Conservation (phyloP, 2,329 filamentous ascomycete species). For the Immersiporthe knoxdaviesiana region DNA sequence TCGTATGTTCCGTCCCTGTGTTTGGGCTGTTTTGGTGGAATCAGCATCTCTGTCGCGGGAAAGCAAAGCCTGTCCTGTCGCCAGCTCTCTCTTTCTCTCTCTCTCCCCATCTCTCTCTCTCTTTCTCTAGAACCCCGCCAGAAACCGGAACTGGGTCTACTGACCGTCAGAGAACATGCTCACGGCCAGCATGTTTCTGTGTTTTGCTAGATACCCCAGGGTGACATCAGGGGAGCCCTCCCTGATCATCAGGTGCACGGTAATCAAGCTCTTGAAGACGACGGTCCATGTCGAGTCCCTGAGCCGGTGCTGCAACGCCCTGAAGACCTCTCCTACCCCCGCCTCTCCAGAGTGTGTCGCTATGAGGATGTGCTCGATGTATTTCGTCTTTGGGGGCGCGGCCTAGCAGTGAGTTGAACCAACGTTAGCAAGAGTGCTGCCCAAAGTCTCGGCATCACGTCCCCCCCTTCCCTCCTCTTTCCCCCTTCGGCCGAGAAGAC, state of each 20-base stretch:
- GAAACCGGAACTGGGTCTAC: constrained; percentile 39
- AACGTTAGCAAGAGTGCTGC: constrained; percentile 31
- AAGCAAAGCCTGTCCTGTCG: background rate
- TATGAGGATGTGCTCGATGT: constrained; percentile 96
- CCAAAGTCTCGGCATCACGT: background rate
- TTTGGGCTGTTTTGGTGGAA: constrained; percentile 67
- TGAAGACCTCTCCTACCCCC: constrained; percentile 93
- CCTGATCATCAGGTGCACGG: constrained; percentile 95
- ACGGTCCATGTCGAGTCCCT: constrained; percentile 99
- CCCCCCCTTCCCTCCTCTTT: no score
- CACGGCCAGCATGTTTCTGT: constrained; percentile 82
- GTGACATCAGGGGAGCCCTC: constrained; percentile 91
- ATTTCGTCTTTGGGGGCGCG: constrained; percentile 97
- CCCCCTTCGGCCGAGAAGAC: constrained; percentile 31
- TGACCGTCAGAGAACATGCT: constrained; percentile 90
- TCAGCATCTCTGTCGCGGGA: constrained; percentile 32
- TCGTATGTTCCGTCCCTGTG: constrained; percentile 91
- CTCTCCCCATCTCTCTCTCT: no score
- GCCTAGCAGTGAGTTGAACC: constrained; percentile 58
- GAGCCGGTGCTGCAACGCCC: constrained; percentile 83
- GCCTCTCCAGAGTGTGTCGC: constrained; percentile 94
- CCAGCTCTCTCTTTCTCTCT: background rate
- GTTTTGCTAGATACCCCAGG: constrained; percentile 78
- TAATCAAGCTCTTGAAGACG: constrained; percentile 96
- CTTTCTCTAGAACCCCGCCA: background rate